phyloP scores from a whole-genome alignment of 495 filamentous ascomycete species.

The Hypoxylon lienhwacheense region DNA sequence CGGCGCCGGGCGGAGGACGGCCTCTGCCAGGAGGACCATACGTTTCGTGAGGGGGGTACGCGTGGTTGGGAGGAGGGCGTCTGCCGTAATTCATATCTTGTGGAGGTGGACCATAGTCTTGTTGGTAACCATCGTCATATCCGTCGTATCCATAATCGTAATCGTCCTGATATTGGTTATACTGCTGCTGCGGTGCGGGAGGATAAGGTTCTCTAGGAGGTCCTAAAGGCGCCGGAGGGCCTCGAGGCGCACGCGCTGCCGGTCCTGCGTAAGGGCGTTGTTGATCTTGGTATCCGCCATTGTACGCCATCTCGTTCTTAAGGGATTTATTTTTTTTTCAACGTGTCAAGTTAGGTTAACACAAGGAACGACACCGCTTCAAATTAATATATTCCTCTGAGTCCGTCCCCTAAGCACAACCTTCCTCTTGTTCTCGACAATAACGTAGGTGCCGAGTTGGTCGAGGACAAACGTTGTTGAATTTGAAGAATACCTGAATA shows the following conservation, averaged over 20 bases:
- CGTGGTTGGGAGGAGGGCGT: constrained; percentile 50
- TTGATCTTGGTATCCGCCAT: constrained; percentile 50
- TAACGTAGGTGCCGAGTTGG: background rate
- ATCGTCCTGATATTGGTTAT: constrained; percentile 54
- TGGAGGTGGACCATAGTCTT: constrained; percentile 43
- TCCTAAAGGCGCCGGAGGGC: constrained; percentile 17
- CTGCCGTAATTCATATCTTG: constrained; percentile 53
- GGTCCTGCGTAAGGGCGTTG: constrained; percentile 54
- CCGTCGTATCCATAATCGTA: constrained; percentile 57
- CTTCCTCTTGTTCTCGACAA: constrained; percentile 6
- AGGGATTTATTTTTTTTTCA: too few species aligned
- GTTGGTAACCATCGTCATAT: constrained; percentile 52
- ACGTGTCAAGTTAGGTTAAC: background rate
- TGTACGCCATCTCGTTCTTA: constrained; percentile 58
- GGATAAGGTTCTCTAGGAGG: constrained; percentile 37
- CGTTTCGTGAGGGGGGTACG: constrained; percentile 55
- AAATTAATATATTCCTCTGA: background rate
- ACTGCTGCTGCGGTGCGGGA: constrained; percentile 54
- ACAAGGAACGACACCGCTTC: background rate
- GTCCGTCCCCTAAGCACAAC: constrained; percentile 6
- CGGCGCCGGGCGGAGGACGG: constrained; percentile 41
- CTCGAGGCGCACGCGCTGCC: constrained; percentile 43
- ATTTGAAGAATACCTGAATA: constrained; percentile 2
- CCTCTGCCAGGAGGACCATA: constrained; percentile 46
- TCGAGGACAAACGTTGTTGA: background rate